Evolutionary conservation across 352 stramenopile genomes (phyloP).

Genomic region (Pythium volutum): DNA sequence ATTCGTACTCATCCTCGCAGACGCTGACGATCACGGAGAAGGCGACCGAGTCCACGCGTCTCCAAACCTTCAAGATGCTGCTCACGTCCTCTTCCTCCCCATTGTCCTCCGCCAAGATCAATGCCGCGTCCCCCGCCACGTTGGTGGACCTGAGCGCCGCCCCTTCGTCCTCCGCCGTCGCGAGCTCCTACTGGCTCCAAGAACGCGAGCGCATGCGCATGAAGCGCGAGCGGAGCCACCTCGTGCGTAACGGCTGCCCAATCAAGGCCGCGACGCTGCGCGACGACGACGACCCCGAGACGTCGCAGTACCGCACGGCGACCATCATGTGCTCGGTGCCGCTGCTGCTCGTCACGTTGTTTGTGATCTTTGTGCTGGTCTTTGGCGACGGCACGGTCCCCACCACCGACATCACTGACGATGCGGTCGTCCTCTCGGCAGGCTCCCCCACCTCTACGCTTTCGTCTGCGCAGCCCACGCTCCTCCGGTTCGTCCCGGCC

Average conservation of each 20-base stretch:
- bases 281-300: conserved; percentile 10
- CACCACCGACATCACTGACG: conserved; percentile 19
- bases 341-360: conserved; percentile 51
- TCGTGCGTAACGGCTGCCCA: conserved; percentile 14
- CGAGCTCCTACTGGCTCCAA: conserved; percentile 77
- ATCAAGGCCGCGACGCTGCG: conserved; percentile 18
- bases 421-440: conserved; percentile 18
- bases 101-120: conserved; percentile 1
- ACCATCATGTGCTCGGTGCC: conserved; percentile 74
- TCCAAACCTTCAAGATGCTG: conserved; percentile 29
- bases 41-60: background rate
- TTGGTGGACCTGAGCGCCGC: conserved; percentile 10
- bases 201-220: conserved; percentile 56
- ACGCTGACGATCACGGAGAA: conserved; percentile 31
- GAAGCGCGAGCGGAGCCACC: conserved; percentile 16
- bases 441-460: background rate
- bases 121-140: background rate
- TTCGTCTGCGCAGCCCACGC: background rate
- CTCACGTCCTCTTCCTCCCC: conserved; percentile 11
- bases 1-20: background rate
- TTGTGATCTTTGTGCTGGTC: conserved; percentile 52
- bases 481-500: background rate
- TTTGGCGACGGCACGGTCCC: conserved; percentile 28
- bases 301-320: conserved; percentile 37
- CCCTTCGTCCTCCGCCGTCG: conserved; percentile 5